Conservation (phyloP, 1,284 basidiomycete species). For the Leccinum griseonigrum region DNA sequence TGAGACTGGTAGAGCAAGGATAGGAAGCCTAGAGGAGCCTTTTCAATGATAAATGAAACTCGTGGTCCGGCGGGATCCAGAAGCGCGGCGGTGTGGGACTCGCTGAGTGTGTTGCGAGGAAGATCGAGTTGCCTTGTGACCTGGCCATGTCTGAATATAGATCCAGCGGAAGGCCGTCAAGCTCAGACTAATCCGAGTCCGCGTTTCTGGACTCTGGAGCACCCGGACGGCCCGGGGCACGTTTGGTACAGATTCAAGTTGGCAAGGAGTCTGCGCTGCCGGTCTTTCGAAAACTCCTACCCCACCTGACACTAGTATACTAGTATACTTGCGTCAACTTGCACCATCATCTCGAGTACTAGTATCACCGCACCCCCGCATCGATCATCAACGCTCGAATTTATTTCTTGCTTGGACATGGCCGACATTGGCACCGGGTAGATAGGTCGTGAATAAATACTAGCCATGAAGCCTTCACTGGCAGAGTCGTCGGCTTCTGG, state of each 20-base stretch:
- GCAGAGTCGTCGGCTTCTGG: not conserved
- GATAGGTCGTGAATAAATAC: not conserved
- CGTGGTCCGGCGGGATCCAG: constrained; percentile 15
- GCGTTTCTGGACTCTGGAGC: not conserved
- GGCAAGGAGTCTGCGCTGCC: not conserved
- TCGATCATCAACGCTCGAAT: not conserved
- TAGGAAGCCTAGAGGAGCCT: not conserved
- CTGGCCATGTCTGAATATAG: constrained; percentile 5
- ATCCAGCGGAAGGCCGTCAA: not conserved
- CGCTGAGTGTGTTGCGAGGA: not conserved
- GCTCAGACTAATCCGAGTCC: not conserved
- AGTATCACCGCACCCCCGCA: no score
- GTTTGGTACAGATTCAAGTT: not conserved
- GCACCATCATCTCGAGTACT: no score
- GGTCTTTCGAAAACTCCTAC: not conserved
- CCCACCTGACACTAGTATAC: not conserved
- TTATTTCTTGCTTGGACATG: not conserved
- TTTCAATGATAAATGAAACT: constrained; percentile 9
- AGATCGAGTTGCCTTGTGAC: constrained; percentile 10
- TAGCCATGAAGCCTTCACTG: not conserved
- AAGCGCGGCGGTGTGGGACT: not conserved
- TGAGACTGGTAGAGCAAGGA: not conserved
- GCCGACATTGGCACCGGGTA: not conserved
- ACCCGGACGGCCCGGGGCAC: not conserved
- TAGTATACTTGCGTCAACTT: no score